Percentiles rank a stretch among this genome's conserved stretches.
Conservation (phyloP, 352 stramenopile genomes). For the Elongisporangium undulatum region DNA sequence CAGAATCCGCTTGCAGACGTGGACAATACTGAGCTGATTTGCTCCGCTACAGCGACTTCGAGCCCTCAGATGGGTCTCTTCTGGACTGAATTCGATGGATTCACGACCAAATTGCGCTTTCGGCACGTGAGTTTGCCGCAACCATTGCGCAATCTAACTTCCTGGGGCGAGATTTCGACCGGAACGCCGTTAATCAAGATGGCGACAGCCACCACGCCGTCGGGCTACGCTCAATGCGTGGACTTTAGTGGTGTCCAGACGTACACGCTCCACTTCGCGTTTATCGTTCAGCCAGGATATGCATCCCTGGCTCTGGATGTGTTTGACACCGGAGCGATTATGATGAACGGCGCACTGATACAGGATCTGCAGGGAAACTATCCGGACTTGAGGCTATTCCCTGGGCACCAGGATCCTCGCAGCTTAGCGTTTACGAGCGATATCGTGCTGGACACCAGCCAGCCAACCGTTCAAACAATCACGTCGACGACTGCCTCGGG, state of each 20-base stretch:
- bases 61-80: slow-evolving; percentile 26
- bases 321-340: slow-evolving; percentile 26
- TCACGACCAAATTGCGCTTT: slow-evolving; percentile 59
- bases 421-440: slow-evolving; percentile 60
- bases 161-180: slow-evolving; percentile 31
- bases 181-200: slow-evolving; percentile 43
- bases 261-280: slow-evolving; percentile 39
- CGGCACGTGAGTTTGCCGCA: slow-evolving; percentile 29
- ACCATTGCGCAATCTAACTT: slow-evolving; percentile 7
- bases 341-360: slow-evolving; percentile 42
- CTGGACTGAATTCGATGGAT: slow-evolving; percentile 75
- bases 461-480: slow-evolving; percentile 33
- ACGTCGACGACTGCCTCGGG: slow-evolving; percentile 36
- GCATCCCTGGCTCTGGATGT: slow-evolving; percentile 33
- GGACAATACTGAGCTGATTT: slow-evolving; percentile 33
- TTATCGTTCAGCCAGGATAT: slow-evolving; percentile 40
- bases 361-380: slow-evolving; percentile 30
- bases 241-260: slow-evolving; percentile 43
- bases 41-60: slow-evolving; percentile 15
- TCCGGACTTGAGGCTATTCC: slow-evolving; percentile 57
- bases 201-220: slow-evolving; percentile 22
- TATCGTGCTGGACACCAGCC: slow-evolving; percentile 47
- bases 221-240: slow-evolving; percentile 40
- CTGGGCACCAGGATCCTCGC: slow-evolving; percentile 23
- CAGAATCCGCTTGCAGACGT: slow-evolving; percentile 49